Evolutionary conservation across 352 stramenopile species (phyloP), one percentile per base, ranked within the genome.

Genomic region (Phytophthora multivora): DNA sequence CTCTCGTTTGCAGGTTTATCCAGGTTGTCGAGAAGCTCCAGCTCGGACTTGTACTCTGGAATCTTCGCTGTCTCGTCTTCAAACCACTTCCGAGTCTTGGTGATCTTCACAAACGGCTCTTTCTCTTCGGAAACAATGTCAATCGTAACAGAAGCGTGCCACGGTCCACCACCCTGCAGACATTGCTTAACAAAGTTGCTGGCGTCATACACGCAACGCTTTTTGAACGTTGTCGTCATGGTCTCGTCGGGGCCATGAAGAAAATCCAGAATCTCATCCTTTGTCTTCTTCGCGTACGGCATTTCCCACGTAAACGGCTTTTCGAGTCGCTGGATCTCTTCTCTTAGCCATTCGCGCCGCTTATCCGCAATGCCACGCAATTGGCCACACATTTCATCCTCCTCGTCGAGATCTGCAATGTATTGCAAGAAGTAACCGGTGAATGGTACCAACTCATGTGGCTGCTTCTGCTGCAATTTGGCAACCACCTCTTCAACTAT

Each of bases 311-410:
- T 21, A 19, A 49, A 49, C 11, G 41, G n/a, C 13, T 16, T 58
- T n/a, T 59, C 40, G 6, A 39, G n/a, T 41, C 6, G 19, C 9
- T 39, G 2, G 18, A 42, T 35, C 39, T 57, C 18, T 10, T 23
- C 11, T 26, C 58, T 49, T 10, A 58, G 13, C 57, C 40, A 65
- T 9, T 54, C 10, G 8, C 57, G 7, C 2, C 48, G 47, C 5
- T 18, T 48, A 30, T 5, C 16, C 0, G 15, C 36, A 19, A 57
- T 58, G 3, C 2, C 15, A 31, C 3, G 5, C 35, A 63, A 19
- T 1, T 42, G 23, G 2, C 7, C 5, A 5, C 35, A 48, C 10
- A 51, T 30, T 13, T 62, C 58, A 19, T 15, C n/a, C 5, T 13
- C 26, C 15, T 40, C 15, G 1, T 36, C 40, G 15, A 57, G 25